Percentiles rank a stretch among this genome's conserved stretches.
These are phyloP conservation scores for Fusarium metavorans DNA, from an alignment of 2,329 filamentous ascomycete species.

Conservation along the genomic window DNA sequence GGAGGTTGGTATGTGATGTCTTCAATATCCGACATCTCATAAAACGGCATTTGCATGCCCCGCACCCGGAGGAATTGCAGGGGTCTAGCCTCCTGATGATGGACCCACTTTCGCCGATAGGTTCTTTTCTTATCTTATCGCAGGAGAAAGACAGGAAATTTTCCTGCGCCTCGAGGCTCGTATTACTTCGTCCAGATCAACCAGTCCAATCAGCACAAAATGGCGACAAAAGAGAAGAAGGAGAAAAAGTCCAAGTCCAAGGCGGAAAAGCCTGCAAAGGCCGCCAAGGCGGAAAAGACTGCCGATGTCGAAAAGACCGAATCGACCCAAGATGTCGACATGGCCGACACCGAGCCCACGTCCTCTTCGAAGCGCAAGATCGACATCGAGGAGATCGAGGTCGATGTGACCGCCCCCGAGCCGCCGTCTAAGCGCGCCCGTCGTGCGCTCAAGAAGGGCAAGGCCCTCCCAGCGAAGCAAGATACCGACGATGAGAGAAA, in stretches of 20 bases:
- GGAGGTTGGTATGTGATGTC: constrained; percentile 9
- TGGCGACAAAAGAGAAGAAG: constrained; percentile 46
- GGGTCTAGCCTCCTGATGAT: constrained; percentile 22
- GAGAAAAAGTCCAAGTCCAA: constrained; percentile 36
- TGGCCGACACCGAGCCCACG: constrained; percentile 24
- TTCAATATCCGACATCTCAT: constrained; percentile 15
- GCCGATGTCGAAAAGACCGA: constrained; percentile 17
- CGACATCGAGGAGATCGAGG: constrained; percentile 80
- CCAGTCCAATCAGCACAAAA: constrained; percentile 26
- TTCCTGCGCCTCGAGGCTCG: constrained; percentile 1
- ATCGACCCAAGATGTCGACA: constrained; percentile 26
- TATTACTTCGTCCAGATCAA: constrained; percentile 6
- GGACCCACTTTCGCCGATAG: constrained; percentile 27
- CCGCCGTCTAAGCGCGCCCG: constrained; percentile 95
- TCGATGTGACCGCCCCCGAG: constrained; percentile 89
- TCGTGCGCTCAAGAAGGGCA: constrained; percentile 89
- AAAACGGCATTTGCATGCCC: constrained; percentile 15
- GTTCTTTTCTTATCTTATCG: constrained; percentile 45
- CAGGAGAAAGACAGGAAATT: constrained; percentile 26
- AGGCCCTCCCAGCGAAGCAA: constrained; percentile 62
- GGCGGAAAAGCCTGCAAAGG: constrained; percentile 23
- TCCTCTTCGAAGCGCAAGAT: constrained; percentile 74
- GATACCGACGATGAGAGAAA: constrained; percentile 52
- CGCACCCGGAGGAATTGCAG: constrained; percentile 23
- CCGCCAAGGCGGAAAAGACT: constrained; percentile 20